These are phyloP conservation scores for Cytospora piceicola DNA, from an alignment of 2,329 filamentous ascomycete genomes.

Conservation along the genomic window DNA sequence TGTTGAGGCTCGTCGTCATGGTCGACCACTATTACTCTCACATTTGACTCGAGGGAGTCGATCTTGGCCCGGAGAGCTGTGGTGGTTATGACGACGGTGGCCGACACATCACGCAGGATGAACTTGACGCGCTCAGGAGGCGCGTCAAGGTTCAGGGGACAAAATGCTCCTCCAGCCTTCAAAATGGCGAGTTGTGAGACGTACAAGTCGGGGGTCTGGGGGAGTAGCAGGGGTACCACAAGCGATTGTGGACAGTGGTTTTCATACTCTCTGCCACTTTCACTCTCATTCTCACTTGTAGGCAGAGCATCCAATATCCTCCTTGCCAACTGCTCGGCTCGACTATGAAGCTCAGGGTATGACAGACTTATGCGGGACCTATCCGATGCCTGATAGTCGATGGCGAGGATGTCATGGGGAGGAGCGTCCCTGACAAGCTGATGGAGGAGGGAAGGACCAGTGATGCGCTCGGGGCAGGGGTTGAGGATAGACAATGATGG, in stretches of 20 bases:
- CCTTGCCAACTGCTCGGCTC: constrained; percentile 18
- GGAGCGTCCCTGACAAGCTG: constrained; percentile 58
- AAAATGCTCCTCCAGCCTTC: constrained; percentile 83
- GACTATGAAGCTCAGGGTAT: constrained; percentile 64
- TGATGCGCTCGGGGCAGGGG: constrained; percentile 44
- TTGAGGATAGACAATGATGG: constrained; percentile 51
- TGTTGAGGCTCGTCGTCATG: constrained; percentile 22
- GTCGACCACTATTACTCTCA: constrained; percentile 45
- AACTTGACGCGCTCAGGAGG: constrained; percentile 78
- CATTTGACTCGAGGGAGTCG: constrained; percentile 38
- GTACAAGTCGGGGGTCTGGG: constrained; percentile 79
- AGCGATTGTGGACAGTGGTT: constrained; percentile 39
- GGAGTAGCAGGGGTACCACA: constrained; percentile 76
- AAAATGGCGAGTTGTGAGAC: constrained; percentile 76
- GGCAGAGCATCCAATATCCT: constrained; percentile 20
- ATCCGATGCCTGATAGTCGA: constrained; percentile 64
- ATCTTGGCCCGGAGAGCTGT: constrained; percentile 49
- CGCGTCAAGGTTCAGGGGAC: constrained; percentile 78
- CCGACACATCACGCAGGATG: constrained; percentile 76
- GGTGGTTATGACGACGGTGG: constrained; percentile 69
- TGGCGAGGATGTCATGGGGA: constrained; percentile 50
- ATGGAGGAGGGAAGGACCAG: constrained; percentile 53
- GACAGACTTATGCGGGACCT: constrained; percentile 54
- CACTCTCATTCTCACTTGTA: not conserved
- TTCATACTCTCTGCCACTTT: not conserved